Evolutionary conservation across 2,329 filamentous ascomycete genomes (phyloP).

Genomic region (Aspergillus quadricinctus): DNA sequence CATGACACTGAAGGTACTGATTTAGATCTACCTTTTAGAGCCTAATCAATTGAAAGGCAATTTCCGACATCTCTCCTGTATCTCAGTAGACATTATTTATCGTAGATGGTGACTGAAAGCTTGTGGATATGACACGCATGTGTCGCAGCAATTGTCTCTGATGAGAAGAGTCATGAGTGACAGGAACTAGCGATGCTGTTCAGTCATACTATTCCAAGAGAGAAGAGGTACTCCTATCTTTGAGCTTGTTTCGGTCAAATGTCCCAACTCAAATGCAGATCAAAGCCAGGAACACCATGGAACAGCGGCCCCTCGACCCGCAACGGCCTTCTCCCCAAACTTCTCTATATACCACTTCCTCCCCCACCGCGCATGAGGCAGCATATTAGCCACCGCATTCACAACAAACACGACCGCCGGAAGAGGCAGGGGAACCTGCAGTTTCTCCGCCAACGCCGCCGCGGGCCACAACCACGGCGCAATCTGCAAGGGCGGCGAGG

Average conservation of each 20-base stretch:
- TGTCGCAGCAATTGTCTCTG: too few species aligned
- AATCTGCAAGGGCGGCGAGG: constrained; percentile 21
- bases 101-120: neutral
- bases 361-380: constrained; percentile 77
- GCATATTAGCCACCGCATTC: constrained; percentile 86
- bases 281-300: constrained; percentile 48
- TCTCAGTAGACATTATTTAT: neutral
- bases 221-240: neutral
- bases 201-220: neutral
- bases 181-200: neutral
- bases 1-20: constrained; percentile 14
- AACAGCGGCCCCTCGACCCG: constrained; percentile 68
- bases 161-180: neutral
- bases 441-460: constrained; percentile 22
- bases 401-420: constrained; percentile 78
- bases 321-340: constrained; percentile 81
- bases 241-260: too few species aligned
- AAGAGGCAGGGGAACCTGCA: constrained; percentile 51
- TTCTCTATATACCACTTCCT: constrained; percentile 80
- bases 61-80: neutral
- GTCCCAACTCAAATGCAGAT: constrained; percentile 4
- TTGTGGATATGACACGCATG: too few species aligned
- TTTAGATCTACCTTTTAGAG: constrained; percentile 7
- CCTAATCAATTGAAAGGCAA: constrained; percentile 5
- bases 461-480: constrained; percentile 35